These are phyloP conservation scores for Leccinum disarticulatum DNA, from an alignment of 768 basidiomycete species.

Conservation along the genomic window DNA sequence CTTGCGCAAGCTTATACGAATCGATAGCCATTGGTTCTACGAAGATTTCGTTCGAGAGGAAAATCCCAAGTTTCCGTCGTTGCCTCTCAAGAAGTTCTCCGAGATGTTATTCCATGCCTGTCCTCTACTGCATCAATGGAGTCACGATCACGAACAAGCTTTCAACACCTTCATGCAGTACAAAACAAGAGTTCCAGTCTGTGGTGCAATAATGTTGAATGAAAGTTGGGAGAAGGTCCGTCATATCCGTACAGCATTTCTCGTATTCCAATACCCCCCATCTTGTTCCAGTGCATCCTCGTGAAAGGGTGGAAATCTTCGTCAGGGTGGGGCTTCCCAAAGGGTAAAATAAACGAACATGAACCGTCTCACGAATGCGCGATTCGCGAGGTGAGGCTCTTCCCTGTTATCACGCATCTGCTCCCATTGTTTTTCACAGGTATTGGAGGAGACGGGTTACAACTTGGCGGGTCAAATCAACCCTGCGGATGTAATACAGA, in stretches of 20 bases:
- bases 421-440: constrained; percentile 48
- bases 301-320: constrained; percentile 98
- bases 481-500: constrained; percentile 70
- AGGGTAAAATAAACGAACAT: constrained; percentile 98
- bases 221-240: constrained; percentile 88
- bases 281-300: constrained; percentile 71
- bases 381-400: constrained; percentile 73
- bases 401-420: not conserved
- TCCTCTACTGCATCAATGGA: constrained; percentile 80
- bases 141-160: constrained; percentile 79
- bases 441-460: constrained; percentile 96
- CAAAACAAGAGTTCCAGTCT: constrained; percentile 95
- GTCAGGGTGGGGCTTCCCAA: constrained; percentile 98
- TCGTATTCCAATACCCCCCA: constrained; percentile 9
- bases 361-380: constrained; percentile 86
- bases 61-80: constrained; percentile 82
- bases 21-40: constrained; percentile 94
- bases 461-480: constrained; percentile 71
- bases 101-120: constrained; percentile 86
- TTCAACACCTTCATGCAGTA: constrained; percentile 93
- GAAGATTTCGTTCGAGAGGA: constrained; percentile 97
- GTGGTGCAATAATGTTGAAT: constrained; percentile 96
- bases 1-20: constrained; percentile 15
- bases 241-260: constrained; percentile 4
- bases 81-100: constrained; percentile 91